These are phyloP conservation scores for Raffaelea albimanens DNA, from an alignment of 2,329 filamentous ascomycete species.

Conservation along the genomic window DNA sequence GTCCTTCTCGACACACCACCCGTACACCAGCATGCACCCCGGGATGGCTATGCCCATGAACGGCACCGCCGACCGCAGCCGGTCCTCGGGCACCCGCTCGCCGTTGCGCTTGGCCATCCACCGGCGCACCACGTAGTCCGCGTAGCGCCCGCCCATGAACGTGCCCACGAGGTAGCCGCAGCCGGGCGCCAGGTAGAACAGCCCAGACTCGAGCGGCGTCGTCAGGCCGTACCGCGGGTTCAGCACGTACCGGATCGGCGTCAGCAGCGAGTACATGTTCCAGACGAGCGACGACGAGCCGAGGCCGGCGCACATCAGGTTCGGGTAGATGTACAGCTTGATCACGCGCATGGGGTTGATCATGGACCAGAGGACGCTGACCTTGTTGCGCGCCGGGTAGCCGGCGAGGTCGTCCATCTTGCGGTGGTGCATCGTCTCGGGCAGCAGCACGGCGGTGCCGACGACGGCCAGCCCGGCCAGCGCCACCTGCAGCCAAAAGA, in stretches of 20 bases:
- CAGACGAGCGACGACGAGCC: slow-evolving; percentile 54
- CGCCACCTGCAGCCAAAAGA: slow-evolving; percentile 62
- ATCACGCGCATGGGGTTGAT: slow-evolving; percentile 51
- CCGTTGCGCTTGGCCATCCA: slow-evolving; percentile 46
- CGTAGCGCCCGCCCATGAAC: slow-evolving; percentile 59
- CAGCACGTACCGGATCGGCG: slow-evolving; percentile 59
- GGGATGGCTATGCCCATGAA: slow-evolving; percentile 55
- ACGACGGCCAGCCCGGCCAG: slow-evolving; percentile 47
- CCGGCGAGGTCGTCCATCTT: slow-evolving; percentile 45
- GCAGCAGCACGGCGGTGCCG: slow-evolving; percentile 49
- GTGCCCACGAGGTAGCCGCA: slow-evolving; percentile 57
- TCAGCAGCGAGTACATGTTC: slow-evolving; percentile 63
- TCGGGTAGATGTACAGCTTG: slow-evolving; percentile 52
- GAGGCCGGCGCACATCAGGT: slow-evolving; percentile 48
- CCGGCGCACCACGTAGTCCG: slow-evolving; percentile 53
- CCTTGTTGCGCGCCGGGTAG: slow-evolving; percentile 31
- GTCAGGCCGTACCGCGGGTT: slow-evolving; percentile 60
- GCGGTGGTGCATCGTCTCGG: slow-evolving; percentile 57
- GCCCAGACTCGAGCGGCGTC: slow-evolving; percentile 51
- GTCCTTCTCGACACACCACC: slow-evolving; percentile 37
- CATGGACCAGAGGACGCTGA: slow-evolving; percentile 44
- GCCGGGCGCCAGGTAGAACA: slow-evolving; percentile 64
- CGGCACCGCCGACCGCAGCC: slow-evolving; percentile 49
- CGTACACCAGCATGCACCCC: slow-evolving; percentile 58
- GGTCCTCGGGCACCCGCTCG: slow-evolving; percentile 57